A percentile compares a stretch with the other conserved stretches of the same genome.
Evolutionary conservation across 1,284 basidiomycete genomes (phyloP).

Genomic region (Ceratobasidium sp.): DNA sequence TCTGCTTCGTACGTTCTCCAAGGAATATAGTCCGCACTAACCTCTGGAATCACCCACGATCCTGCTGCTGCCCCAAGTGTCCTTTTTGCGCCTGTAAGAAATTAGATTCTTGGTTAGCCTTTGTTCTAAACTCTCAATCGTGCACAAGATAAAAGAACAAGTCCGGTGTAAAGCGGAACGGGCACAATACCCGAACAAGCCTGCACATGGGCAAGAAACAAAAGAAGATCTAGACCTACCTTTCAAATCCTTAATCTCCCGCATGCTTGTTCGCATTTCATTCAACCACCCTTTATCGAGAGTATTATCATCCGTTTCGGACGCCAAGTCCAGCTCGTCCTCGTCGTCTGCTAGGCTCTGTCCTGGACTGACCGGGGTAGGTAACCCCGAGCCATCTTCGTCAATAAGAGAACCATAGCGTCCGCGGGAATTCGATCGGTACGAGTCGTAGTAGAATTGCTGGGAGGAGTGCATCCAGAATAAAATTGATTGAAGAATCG

Average conservation of each 20-base stretch:
- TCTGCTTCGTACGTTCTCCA: constrained; percentile 1
- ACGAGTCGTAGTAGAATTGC: constrained; percentile 11
- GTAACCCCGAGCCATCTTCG: neutral
- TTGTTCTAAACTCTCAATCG: neutral
- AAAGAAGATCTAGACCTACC: neutral
- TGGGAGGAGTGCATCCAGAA: constrained; percentile 33
- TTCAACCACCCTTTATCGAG: constrained; percentile 32
- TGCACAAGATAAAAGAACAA: too few relatives aligned
- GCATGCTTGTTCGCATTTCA: constrained; percentile 25
- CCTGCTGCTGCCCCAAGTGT: neutral
- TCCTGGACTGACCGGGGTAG: constrained; percentile 5
- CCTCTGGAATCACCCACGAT: constrained; percentile 33
- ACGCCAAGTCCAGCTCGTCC: constrained; percentile 10
- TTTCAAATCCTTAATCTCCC: constrained; percentile 32
- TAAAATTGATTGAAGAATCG: constrained; percentile 26
- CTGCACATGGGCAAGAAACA: too few relatives aligned
- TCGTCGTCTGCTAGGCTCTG: neutral
- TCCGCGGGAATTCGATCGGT: neutral
- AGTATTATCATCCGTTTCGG: constrained; percentile 35
- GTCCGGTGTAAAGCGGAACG: too few relatives aligned
- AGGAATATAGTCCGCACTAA: constrained; percentile 11
- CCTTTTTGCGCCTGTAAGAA: constrained; percentile 8
- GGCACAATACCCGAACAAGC: too few relatives aligned
- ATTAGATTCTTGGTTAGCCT: neutral
- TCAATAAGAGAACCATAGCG: neutral